Conservation (phyloP, 352 stramenopile species). For the Pythium guiyangense region DNA sequence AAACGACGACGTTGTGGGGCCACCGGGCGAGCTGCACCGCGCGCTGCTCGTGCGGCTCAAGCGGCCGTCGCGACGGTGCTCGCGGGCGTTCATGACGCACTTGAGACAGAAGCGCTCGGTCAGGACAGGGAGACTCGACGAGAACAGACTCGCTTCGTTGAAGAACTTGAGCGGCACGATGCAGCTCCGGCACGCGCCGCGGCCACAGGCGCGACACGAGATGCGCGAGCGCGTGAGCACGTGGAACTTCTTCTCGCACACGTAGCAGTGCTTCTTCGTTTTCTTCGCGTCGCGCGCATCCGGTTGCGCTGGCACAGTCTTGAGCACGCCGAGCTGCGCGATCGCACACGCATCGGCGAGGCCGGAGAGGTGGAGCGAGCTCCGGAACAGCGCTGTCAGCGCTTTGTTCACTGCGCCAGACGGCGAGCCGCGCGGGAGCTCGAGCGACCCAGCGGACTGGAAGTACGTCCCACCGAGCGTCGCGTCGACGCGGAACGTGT, state of each 20-base stretch:
- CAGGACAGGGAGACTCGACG: slow-evolving; percentile 5
- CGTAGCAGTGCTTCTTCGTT: slow-evolving; percentile 13
- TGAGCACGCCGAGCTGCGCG: slow-evolving; percentile 8
- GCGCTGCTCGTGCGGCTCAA: not conserved
- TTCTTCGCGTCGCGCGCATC: not conserved
- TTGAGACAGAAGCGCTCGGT: slow-evolving; percentile 17
- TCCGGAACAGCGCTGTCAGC: slow-evolving; percentile 2
- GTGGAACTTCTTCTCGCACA: slow-evolving; percentile 26
- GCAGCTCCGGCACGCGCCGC: slow-evolving; percentile 17
- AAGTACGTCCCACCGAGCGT: slow-evolving; percentile 1
- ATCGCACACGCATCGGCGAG: slow-evolving; percentile 14
- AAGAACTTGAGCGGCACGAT: slow-evolving; percentile 19
- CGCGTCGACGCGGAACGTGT: slow-evolving; percentile 7
- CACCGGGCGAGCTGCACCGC: not conserved
- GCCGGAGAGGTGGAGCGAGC: slow-evolving; percentile 2
- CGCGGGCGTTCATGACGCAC: slow-evolving; percentile 17
- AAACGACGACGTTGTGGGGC: not conserved
- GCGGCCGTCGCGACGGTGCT: slow-evolving; percentile 1
- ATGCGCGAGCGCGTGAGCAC: slow-evolving; percentile 17
- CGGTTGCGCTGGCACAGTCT: slow-evolving; percentile 1
- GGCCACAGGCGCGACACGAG: slow-evolving; percentile 13
- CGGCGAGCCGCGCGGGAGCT: not conserved
- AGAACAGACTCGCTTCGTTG: slow-evolving; percentile 7
- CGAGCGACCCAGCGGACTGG: slow-evolving; percentile 9
- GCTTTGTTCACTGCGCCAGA: slow-evolving; percentile 1